These are phyloP conservation scores for Exserohilum turcica DNA, from an alignment of 2,329 filamentous ascomycete species.

Conservation along the genomic window DNA sequence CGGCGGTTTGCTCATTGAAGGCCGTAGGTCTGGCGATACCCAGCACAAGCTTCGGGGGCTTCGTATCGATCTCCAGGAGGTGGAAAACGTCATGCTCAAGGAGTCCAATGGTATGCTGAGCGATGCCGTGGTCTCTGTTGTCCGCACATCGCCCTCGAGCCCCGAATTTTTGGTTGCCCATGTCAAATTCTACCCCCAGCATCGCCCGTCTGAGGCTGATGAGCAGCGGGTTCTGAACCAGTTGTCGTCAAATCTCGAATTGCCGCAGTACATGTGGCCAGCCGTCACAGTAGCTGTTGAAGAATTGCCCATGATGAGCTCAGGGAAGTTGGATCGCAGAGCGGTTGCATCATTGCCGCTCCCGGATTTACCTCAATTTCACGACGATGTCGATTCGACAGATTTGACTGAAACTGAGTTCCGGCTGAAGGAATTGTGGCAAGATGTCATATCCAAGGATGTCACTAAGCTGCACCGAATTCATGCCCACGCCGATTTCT, in stretches of 20 bases:
- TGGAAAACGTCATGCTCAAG: conserved; percentile 46
- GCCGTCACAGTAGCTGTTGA: conserved; percentile 4
- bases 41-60: conserved; percentile 55
- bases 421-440: neutral
- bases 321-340: conserved; percentile 18
- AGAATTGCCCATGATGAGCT: conserved; percentile 12
- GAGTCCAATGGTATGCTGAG: conserved; percentile 27
- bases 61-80: conserved; percentile 56
- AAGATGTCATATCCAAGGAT: conserved; percentile 15
- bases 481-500: too few species aligned
- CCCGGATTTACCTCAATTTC: neutral
- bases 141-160: neutral
- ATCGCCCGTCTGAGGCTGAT: neutral
- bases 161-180: conserved; percentile 7
- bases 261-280: conserved; percentile 44
- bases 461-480: too few species aligned
- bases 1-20: conserved; percentile 37
- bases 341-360: neutral
- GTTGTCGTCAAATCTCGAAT: conserved; percentile 8
- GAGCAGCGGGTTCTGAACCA: neutral
- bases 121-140: conserved; percentile 32
- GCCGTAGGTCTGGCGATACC: conserved; percentile 40
- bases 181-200: neutral
- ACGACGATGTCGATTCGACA: too few species aligned
- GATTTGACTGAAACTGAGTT: neutral